A percentile compares a stretch with the other conserved stretches of the same genome.
Evolutionary conservation across 225 moss, liverwort and hornwort genomes (phyloP).

Genomic region (Pseudisothecium myosuroides): DNA sequence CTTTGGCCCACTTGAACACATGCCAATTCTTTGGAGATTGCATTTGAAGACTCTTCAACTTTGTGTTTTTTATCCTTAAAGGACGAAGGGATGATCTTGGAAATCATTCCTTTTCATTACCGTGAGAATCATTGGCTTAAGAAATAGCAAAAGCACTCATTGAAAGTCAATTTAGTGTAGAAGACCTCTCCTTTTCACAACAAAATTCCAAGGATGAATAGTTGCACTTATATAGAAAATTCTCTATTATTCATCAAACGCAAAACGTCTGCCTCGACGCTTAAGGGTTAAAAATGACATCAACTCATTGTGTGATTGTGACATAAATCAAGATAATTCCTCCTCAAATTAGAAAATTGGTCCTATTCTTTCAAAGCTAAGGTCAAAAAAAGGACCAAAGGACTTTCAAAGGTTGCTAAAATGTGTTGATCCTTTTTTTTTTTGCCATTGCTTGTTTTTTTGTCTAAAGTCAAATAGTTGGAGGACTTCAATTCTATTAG

Average conservation of each 20-base stretch:
- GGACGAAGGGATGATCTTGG: too few relatives aligned
- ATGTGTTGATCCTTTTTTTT: fast-evolving
- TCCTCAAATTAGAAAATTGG: fast-evolving
- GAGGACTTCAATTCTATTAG: background rate
- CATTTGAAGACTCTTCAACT: background rate
- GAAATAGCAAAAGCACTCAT: too few relatives aligned
- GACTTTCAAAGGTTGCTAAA: background rate
- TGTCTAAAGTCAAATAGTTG: background rate
- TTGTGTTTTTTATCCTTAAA: background rate
- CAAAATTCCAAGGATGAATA: too few relatives aligned
- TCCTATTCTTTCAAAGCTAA: fast-evolving
- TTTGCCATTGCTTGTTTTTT: background rate
- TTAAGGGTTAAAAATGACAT: too few relatives aligned
- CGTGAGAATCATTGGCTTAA: too few relatives aligned
- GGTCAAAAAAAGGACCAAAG: background rate
- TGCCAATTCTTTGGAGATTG: background rate
- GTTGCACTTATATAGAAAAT: too few relatives aligned
- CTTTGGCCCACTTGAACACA: background rate
- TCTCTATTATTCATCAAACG: too few relatives aligned
- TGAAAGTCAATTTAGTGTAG: too few relatives aligned
- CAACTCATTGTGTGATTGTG: background rate
- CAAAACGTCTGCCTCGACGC: too few relatives aligned
- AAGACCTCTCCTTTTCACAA: too few relatives aligned
- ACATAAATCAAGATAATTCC: too few relatives aligned
- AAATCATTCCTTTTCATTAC: too few relatives aligned